Conservation (phyloP, 208 protist species). For the Wallacemonas sp. region DNA sequence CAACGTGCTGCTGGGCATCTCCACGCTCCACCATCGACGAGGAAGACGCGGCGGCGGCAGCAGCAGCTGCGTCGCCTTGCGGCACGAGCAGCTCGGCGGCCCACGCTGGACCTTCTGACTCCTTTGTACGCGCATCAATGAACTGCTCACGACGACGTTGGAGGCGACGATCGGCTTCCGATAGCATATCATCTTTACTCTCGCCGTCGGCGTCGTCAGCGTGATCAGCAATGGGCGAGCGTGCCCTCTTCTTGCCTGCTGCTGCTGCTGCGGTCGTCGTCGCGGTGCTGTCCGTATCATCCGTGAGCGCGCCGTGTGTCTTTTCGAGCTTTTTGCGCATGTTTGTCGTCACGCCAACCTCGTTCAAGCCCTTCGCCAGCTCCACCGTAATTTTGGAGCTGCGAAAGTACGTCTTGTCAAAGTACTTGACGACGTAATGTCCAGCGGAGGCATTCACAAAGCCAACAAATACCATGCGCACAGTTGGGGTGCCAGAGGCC, state of each 20-base stretch:
- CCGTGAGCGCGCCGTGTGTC: conserved; percentile 19
- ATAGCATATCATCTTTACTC: background rate
- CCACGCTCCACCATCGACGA: background rate
- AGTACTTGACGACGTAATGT: conserved; percentile 86
- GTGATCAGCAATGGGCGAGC: conserved; percentile 5
- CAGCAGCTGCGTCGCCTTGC: conserved; percentile 8
- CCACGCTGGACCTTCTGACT: conserved; percentile 69
- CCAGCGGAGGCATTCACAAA: conserved; percentile 87
- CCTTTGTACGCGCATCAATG: conserved; percentile 59
- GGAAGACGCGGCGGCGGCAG: conserved; percentile 2
- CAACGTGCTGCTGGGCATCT: no score
- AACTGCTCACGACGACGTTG: conserved; percentile 56
- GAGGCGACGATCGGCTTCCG: background rate
- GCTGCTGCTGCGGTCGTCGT: conserved; percentile 16
- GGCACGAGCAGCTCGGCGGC: conserved; percentile 68
- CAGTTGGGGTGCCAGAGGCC: conserved; percentile 42
- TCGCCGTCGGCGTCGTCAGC: conserved; percentile 5
- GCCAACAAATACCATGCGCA: conserved; percentile 97
- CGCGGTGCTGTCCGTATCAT: no score
- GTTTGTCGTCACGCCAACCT: conserved; percentile 65
- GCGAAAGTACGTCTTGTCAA: conserved; percentile 94
- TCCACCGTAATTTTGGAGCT: conserved; percentile 91
- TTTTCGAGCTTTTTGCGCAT: conserved; percentile 47
- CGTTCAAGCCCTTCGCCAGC: conserved; percentile 70
- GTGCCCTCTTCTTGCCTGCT: background rate